Conservation (phyloP, 768 basidiomycete genomes). For the Naganishia kalamii region DNA sequence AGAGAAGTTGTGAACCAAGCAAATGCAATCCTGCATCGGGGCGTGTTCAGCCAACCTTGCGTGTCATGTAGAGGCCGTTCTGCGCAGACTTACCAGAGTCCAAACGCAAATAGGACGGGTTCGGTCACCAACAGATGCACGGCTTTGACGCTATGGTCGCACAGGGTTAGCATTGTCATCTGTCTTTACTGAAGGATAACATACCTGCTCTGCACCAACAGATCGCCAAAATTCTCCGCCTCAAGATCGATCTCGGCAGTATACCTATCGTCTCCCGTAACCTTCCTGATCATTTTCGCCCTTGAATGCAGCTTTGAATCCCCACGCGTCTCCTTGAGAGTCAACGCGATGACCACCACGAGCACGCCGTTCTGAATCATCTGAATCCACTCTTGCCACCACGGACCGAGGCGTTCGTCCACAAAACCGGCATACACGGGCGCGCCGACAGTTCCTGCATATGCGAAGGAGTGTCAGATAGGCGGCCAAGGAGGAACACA, state of each 20-base stretch:
- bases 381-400: conserved; percentile 23
- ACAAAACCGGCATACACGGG: conserved; percentile 14
- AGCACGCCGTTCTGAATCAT: conserved; percentile 24
- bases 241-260: conserved; percentile 21
- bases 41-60: neutral
- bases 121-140: conserved; percentile 22
- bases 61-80: too few relatives aligned
- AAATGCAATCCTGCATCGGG: neutral
- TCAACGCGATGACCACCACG: conserved; percentile 21
- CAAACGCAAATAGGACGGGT: conserved; percentile 22
- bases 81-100: conserved; percentile 19
- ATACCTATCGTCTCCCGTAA: conserved; percentile 22
- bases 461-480: too few relatives aligned
- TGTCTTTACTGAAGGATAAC: neutral
- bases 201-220: conserved; percentile 13
- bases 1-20: conserved; percentile 17
- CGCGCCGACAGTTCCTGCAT: neutral
- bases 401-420: conserved; percentile 7
- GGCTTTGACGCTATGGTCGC: conserved; percentile 6
- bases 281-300: conserved; percentile 23
- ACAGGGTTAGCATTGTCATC: neutral
- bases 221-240: conserved; percentile 3
- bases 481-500: too few relatives aligned
- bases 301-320: conserved; percentile 21
- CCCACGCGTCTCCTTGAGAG: conserved; percentile 23